phyloP scores from a whole-genome alignment of 441 rosid genomes.

The Adansonia gregorii region DNA sequence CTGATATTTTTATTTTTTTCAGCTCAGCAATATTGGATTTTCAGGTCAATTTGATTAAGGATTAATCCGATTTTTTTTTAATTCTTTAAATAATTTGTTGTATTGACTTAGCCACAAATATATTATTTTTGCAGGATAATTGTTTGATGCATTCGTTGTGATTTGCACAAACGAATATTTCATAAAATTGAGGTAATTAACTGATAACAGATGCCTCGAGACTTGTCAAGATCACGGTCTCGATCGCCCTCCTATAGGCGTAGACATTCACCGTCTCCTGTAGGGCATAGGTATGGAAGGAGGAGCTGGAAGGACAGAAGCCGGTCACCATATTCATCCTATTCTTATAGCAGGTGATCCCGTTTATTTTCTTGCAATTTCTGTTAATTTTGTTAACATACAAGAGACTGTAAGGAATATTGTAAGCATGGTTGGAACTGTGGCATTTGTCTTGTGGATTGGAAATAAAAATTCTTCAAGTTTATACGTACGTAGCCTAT shows the following conservation, averaged over 20 bases:
- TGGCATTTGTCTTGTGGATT: conserved; percentile 35
- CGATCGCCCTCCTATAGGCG: conserved; percentile 76
- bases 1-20: neutral
- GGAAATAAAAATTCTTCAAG: conserved; percentile 40
- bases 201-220: conserved; percentile 71
- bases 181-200: neutral
- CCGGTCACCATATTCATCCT: conserved; percentile 77
- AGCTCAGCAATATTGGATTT: neutral
- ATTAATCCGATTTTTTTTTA: conserved; percentile 5
- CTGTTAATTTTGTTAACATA: conserved; percentile 30
- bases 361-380: conserved; percentile 43
- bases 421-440: conserved; percentile 46
- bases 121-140: conserved; percentile 10
- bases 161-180: neutral
- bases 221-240: conserved; percentile 71
- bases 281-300: conserved; percentile 66
- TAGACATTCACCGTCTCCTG: conserved; percentile 72
- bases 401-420: conserved; percentile 41
- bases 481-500: conserved; percentile 38
- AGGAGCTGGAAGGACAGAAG: conserved; percentile 83
- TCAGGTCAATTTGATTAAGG: conserved; percentile 15
- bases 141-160: neutral
- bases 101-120: neutral
- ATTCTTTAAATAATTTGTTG: neutral
- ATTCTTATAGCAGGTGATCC: conserved; percentile 92